Conservation (phyloP, 2,329 filamentous ascomycete genomes). For the Neofusicoccum ribis region DNA sequence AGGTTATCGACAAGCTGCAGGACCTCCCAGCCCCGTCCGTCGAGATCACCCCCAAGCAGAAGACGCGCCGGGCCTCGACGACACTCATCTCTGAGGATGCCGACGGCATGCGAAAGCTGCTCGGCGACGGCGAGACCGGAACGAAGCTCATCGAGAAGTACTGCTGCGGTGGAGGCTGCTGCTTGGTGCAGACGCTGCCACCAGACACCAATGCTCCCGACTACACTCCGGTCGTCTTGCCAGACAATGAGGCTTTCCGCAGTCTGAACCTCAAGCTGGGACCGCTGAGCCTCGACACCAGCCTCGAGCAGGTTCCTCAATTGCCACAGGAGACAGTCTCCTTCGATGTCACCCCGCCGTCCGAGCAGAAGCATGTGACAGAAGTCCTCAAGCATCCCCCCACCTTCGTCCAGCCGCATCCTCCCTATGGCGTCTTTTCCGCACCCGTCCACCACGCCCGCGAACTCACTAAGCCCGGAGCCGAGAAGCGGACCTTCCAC, state of each 20-base stretch:
- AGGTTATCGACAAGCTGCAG: constrained; percentile 44
- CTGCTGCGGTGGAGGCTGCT: constrained; percentile 67
- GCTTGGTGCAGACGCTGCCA: constrained; percentile 58
- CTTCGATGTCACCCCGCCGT: constrained; percentile 59
- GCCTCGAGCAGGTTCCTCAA: constrained; percentile 69
- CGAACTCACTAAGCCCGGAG: constrained; percentile 82
- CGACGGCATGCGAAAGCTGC: constrained; percentile 58
- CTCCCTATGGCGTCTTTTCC: constrained; percentile 86
- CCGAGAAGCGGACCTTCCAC: constrained; percentile 95
- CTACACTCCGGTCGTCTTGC: constrained; percentile 54
- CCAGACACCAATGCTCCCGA: constrained; percentile 46
- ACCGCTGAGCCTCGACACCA: constrained; percentile 68
- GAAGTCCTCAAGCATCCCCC: constrained; percentile 68
- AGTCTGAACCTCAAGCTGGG: constrained; percentile 76
- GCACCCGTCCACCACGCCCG: constrained; percentile 83
- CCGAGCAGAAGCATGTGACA: constrained; percentile 43
- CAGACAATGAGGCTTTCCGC: constrained; percentile 82
- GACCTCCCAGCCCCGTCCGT: constrained; percentile 37
- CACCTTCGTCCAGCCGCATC: constrained; percentile 88
- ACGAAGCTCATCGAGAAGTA: constrained; percentile 63
- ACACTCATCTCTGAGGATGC: constrained; percentile 62
- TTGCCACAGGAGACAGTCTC: constrained; percentile 75
- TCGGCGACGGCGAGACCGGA: constrained; percentile 56
- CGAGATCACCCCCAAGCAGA: constrained; percentile 38
- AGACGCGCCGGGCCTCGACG: constrained; percentile 64